Percentiles rank a stretch among this genome's conserved stretches.
phyloP scores from a whole-genome alignment of 768 basidiomycete species.

The Xanthoconium stramineum region DNA sequence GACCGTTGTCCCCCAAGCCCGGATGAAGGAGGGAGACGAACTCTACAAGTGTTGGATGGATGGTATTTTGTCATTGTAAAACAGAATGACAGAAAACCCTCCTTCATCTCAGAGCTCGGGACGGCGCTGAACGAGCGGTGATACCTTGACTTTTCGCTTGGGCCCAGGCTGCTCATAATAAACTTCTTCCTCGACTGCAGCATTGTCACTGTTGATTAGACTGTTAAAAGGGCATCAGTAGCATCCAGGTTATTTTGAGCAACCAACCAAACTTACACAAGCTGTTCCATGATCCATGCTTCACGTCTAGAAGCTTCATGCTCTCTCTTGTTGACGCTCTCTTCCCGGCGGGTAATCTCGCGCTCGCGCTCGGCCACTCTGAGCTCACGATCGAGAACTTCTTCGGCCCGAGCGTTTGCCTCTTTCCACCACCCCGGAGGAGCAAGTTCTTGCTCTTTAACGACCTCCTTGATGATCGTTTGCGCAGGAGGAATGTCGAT shows the following conservation, averaged over 20 bases:
- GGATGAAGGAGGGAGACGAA: slow-evolving; percentile 86
- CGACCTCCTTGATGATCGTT: slow-evolving; percentile 84
- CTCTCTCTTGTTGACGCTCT: slow-evolving; percentile 79
- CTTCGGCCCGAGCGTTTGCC: slow-evolving; percentile 69
- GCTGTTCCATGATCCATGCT: slow-evolving; percentile 90
- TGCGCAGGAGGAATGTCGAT: slow-evolving; percentile 61
- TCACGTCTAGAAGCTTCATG: slow-evolving; percentile 86
- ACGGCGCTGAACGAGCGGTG: slow-evolving; percentile 77
- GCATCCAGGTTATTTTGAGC: not conserved
- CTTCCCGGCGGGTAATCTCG: slow-evolving; percentile 84
- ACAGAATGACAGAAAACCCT: slow-evolving; percentile 46
- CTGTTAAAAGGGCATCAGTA: slow-evolving; percentile 34
- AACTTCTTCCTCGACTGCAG: slow-evolving; percentile 76
- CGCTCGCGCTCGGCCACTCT: slow-evolving; percentile 83
- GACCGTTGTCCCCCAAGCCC: slow-evolving; percentile 88
- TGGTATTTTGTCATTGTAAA: slow-evolving; percentile 22
- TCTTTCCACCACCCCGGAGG: slow-evolving; percentile 78
- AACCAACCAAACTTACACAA: slow-evolving; percentile 55
- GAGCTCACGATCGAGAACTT: slow-evolving; percentile 80
- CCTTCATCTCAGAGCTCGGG: slow-evolving; percentile 96
- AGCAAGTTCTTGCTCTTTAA: slow-evolving; percentile 75
- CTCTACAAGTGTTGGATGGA: slow-evolving; percentile 52
- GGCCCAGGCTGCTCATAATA: slow-evolving; percentile 66
- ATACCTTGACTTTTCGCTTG: slow-evolving; percentile 89
- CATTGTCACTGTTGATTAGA: slow-evolving; percentile 64